Base-by-base conservation (phyloP, 176 grass and related monocot species). In the Thalia dealbata region DNA sequence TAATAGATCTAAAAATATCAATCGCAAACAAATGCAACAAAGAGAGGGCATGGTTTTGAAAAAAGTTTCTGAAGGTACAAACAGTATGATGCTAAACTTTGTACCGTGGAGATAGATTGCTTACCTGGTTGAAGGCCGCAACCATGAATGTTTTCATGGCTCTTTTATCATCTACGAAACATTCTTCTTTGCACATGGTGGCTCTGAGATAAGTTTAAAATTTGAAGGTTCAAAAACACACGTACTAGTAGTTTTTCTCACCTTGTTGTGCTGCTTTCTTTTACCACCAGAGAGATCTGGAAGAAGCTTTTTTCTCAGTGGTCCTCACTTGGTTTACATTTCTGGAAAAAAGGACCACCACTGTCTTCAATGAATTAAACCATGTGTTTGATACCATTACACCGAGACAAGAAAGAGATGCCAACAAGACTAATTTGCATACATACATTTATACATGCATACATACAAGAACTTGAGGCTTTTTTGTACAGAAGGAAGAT, bases 241-340 rank as follows among this genome's bases (percentile, higher is more conserved):
- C 18, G 54, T 23, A 58, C 21, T 2, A 28, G 14, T 1, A 10
- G 23, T 28, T 15, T 27, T 14, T 14, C 61, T 63, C 61, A 63
- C 2, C 23, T 58, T 63, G 9, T 63, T 63, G 9, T 63, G 10
- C 7, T 63, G 26, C 54, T 58, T 58, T 28, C 10, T 28, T 63
- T 63, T 28, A 63, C 61, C 26, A 63, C 22, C 24, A 58, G 54
- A 58, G 54, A 30, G 25, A 13, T 63, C 23, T 63, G 61, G 25
- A 63, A 63, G 61, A 24, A 29, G 61, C 12, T 58, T 63, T 52
- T 52, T 63, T 28, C 61, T 58, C 21, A 58, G 61, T 63, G 61
- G 61, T 63, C 61, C 61, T 63, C 61, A 4, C 51, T 18, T 62
- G 2, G 61, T 26, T 63, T 58, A 38, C 61, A 63, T 24, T 30